A percentile compares a stretch with the other conserved stretches of the same genome.
Conservation (phyloP, 164 flowering plant species). For the Tetracentron sinense region DNA sequence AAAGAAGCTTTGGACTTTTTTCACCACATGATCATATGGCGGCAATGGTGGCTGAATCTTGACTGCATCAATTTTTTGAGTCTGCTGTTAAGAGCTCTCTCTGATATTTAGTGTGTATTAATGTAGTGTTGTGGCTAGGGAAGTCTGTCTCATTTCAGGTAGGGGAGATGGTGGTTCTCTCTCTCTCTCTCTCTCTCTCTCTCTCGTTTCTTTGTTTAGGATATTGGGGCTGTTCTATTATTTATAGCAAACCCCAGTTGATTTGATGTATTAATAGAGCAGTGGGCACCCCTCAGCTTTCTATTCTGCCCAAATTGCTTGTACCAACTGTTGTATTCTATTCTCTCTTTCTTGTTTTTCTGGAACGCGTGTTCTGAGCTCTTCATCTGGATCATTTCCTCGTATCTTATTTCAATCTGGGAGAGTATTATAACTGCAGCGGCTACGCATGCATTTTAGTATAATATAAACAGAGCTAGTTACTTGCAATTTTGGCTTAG, state of each 20-base stretch:
- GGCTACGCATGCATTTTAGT: too few relatives aligned
- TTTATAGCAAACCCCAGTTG: background rate
- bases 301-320: background rate
- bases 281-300: background rate
- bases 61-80: constrained; percentile 20
- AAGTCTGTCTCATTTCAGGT: background rate
- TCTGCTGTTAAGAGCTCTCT: constrained; percentile 13
- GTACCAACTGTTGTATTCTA: background rate
- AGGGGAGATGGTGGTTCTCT: too few relatives aligned
- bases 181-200: too few relatives aligned
- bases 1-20: constrained; percentile 77
- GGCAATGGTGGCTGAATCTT: constrained; percentile 4
- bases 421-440: too few relatives aligned
- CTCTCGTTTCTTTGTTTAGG: background rate
- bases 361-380: background rate
- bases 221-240: background rate
- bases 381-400: too few relatives aligned
- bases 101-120: constrained; percentile 10
- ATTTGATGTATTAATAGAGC: too few relatives aligned
- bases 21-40: constrained; percentile 51
- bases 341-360: background rate
- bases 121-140: constrained; percentile 8
- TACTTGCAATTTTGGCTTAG: too few relatives aligned
- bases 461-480: too few relatives aligned
- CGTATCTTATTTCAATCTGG: too few relatives aligned